Percentiles rank a stretch among this genome's conserved stretches.
phyloP scores from a whole-genome alignment of 352 stramenopile species.

The Globisporangium recalcitrans region DNA sequence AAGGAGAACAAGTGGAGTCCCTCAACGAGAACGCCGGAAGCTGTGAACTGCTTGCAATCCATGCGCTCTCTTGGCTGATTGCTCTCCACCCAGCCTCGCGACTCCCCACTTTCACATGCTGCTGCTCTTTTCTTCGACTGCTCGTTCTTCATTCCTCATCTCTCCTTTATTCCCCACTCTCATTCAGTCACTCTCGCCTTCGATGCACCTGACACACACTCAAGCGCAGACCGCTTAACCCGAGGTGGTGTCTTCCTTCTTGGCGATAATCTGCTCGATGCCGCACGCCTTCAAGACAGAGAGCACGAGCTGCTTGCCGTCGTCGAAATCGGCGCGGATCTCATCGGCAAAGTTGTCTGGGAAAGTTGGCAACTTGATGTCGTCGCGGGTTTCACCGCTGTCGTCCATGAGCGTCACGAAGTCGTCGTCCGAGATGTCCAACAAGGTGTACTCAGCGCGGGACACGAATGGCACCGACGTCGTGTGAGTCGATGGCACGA shows the following conservation, averaged over 20 bases:
- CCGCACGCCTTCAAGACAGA: constrained; percentile 96
- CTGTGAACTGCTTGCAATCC: constrained; percentile 2
- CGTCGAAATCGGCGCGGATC: constrained; percentile 95
- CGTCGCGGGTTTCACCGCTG: constrained; percentile 94
- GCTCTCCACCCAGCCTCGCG: neutral
- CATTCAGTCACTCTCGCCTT: neutral
- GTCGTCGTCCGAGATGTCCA: constrained; percentile 98
- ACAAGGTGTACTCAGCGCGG: constrained; percentile 95
- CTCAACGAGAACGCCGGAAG: neutral
- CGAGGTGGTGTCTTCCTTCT: constrained; percentile 90
- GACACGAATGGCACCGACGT: constrained; percentile 97
- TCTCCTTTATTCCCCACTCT: neutral
- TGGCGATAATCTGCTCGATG: constrained; percentile 97
- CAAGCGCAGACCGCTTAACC: constrained; percentile 10
- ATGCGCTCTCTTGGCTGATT: neutral
- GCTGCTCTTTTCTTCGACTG: neutral
- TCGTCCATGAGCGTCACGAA: constrained; percentile 99
- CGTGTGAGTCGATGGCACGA: constrained; percentile 98
- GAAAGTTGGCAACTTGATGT: constrained; percentile 96
- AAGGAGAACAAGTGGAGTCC: neutral
- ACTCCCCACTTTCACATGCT: neutral
- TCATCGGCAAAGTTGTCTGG: constrained; percentile 95
- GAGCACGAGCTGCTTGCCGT: constrained; percentile 94
- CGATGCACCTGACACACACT: constrained; percentile 4
- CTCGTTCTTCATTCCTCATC: neutral